These are phyloP conservation scores for Picea abies DNA, from an alignment of 83 land plant genomes.

Conservation along the genomic window DNA sequence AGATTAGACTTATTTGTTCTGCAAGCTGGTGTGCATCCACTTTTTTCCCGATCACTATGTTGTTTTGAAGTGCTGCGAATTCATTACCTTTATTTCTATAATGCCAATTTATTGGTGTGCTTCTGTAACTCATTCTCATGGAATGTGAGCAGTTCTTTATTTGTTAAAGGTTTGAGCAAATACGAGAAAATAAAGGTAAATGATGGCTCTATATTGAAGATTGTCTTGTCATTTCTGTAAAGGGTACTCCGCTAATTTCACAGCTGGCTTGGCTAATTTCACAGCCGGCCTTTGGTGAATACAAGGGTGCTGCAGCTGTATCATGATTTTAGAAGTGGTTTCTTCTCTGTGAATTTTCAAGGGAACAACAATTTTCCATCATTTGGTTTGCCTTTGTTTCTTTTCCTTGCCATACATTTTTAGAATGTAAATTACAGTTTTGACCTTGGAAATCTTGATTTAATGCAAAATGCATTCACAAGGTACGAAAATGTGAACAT, in stretches of 20 bases:
- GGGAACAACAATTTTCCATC: slow-evolving; percentile 12
- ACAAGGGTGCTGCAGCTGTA: slow-evolving; percentile 8
- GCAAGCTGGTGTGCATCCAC: slow-evolving; percentile 7
- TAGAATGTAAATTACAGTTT: too few species aligned
- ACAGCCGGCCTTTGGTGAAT: slow-evolving; percentile 2
- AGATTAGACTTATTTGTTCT: background rate
- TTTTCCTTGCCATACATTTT: background rate
- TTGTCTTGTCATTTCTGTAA: slow-evolving; percentile 17
- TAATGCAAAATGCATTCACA: background rate
- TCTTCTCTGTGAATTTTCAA: slow-evolving; percentile 14
- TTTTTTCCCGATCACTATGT: background rate
- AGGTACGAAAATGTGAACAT: slow-evolving; percentile 1
- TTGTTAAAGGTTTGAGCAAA: slow-evolving; percentile 7
- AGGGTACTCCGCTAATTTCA: slow-evolving; percentile 1
- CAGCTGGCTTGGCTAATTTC: background rate
- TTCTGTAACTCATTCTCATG: slow-evolving; percentile 5
- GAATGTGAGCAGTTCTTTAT: slow-evolving; percentile 8
- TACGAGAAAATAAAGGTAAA: slow-evolving; percentile 14
- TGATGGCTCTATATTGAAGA: slow-evolving; percentile 9
- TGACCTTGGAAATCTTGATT: background rate
- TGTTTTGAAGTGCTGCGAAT: slow-evolving; percentile 9
- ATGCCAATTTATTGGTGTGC: slow-evolving; percentile 7
- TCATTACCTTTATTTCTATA: slow-evolving; percentile 9
- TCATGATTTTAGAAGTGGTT: slow-evolving; percentile 10
- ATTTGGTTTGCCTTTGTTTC: slow-evolving; percentile 13